Percentiles rank a stretch among this genome's conserved stretches.
phyloP scores from a whole-genome alignment of 164 flowering plant species.

The Amborella trichopoda region DNA sequence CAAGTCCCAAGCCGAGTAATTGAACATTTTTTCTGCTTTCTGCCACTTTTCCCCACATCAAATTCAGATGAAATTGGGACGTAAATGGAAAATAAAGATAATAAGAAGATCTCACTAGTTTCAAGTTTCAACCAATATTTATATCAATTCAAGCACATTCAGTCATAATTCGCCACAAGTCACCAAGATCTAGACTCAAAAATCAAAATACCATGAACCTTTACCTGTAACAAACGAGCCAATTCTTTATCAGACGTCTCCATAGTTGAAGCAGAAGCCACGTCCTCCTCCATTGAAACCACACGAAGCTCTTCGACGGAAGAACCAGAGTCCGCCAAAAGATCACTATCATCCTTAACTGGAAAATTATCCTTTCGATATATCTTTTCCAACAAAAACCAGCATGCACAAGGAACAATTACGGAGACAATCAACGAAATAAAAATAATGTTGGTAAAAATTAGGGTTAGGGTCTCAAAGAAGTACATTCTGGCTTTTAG shows the following conservation, averaged over 20 bases:
- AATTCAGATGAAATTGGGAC: no score
- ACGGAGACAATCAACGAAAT: not conserved
- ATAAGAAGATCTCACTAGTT: not conserved
- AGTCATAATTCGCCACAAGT: not conserved
- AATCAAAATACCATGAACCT: not conserved
- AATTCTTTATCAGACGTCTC: constrained; percentile 69
- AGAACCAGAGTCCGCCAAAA: no score
- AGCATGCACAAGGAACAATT: not conserved
- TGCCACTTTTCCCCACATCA: no score
- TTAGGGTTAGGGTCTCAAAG: not conserved
- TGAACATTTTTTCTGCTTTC: no score
- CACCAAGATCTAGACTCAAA: not conserved
- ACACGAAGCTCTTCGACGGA: constrained; percentile 38
- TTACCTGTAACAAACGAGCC: constrained; percentile 79
- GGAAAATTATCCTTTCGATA: constrained; percentile 31
- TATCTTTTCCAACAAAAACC: constrained; percentile 25
- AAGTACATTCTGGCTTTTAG: constrained; percentile 71
- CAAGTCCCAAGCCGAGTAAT: no score
- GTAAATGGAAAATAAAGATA: no score
- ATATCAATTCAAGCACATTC: no score
- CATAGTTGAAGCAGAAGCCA: constrained; percentile 7
- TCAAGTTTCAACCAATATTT: not conserved
- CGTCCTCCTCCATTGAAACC: constrained; percentile 27
- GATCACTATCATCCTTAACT: constrained; percentile 53
- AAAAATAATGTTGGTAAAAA: not conserved